Conservation (phyloP, 495 filamentous ascomycete species). For the Podospora appendiculata region DNA sequence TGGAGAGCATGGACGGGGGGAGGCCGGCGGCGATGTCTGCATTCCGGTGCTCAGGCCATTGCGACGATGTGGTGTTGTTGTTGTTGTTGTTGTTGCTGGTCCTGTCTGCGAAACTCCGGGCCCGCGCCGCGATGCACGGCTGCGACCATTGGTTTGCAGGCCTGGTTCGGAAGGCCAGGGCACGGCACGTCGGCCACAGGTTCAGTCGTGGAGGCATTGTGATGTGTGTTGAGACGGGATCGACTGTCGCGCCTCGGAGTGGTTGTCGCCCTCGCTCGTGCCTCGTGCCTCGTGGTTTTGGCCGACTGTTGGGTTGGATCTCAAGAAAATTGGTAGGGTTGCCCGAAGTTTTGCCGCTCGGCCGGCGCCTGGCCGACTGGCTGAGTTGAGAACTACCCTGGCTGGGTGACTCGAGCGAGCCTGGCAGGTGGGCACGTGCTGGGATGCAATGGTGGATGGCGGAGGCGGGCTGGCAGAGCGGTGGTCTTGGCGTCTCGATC, state of each 20-base stretch:
- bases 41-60: not conserved
- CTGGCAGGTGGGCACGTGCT: too few relatives aligned
- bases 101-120: conserved; percentile 26
- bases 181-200: conserved; percentile 33
- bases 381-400: too few relatives aligned
- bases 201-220: conserved; percentile 46
- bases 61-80: conserved; percentile 2
- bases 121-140: conserved; percentile 51
- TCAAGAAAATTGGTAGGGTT: not conserved
- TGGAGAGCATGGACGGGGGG: not conserved
- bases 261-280: not conserved
- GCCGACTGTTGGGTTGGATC: not conserved
- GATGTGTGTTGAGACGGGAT: conserved; percentile 1
- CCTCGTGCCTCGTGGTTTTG: not conserved
- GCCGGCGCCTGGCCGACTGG: too few relatives aligned
- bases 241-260: not conserved
- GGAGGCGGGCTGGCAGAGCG: too few relatives aligned
- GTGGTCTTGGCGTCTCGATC: too few relatives aligned
- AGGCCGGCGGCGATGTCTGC: not conserved
- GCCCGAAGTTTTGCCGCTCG: not conserved
- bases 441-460: too few relatives aligned
- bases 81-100: not conserved
- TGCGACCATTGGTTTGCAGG: conserved; percentile 44
- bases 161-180: conserved; percentile 35
- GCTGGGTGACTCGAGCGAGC: too few relatives aligned